Evolutionary conservation across 805 yeast genomes (phyloP).

Genomic region (Saccharomycopsis fodiens): DNA sequence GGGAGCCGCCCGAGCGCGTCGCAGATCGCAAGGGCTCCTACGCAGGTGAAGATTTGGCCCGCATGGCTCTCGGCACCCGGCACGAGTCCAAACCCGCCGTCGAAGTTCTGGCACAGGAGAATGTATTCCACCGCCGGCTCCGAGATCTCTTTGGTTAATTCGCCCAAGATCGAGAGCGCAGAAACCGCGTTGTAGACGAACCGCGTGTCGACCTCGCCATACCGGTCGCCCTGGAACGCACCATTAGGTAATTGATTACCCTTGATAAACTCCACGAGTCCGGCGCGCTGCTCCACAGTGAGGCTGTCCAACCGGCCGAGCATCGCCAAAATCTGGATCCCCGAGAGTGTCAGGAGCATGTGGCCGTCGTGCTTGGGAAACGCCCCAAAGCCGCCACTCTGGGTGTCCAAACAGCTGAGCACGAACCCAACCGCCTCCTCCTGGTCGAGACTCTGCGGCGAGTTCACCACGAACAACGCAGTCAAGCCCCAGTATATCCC

Average conservation of each 20-base stretch:
- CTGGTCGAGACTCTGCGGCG: slow-evolving; percentile 49
- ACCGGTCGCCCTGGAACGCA: slow-evolving; percentile 80
- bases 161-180: slow-evolving; percentile 61
- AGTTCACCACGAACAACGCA: slow-evolving; percentile 55
- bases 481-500: slow-evolving; percentile 95
- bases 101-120: slow-evolving; percentile 72
- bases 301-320: slow-evolving; percentile 48
- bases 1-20: slow-evolving; percentile 42
- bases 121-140: slow-evolving; percentile 63
- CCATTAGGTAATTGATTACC: slow-evolving; percentile 43
- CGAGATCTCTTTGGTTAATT: slow-evolving; percentile 42
- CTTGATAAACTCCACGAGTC: slow-evolving; percentile 32
- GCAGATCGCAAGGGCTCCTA: slow-evolving; percentile 71
- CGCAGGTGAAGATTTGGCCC: slow-evolving; percentile 82
- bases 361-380: slow-evolving; percentile 89
- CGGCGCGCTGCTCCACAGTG: slow-evolving; percentile 25
- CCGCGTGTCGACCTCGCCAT: slow-evolving; percentile 90
- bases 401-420: slow-evolving; percentile 31
- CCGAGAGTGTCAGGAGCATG: slow-evolving; percentile 76
- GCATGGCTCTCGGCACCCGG: slow-evolving; percentile 97
- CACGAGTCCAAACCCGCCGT: slow-evolving; percentile 89
- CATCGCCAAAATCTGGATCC: slow-evolving; percentile 68
- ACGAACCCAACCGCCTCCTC: slow-evolving; percentile 64
- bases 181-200: slow-evolving; percentile 81
- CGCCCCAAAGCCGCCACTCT: slow-evolving; percentile 80